phyloP scores from a whole-genome alignment of 2,329 filamentous ascomycete genomes.

The Ceratocystis smalleyi region DNA sequence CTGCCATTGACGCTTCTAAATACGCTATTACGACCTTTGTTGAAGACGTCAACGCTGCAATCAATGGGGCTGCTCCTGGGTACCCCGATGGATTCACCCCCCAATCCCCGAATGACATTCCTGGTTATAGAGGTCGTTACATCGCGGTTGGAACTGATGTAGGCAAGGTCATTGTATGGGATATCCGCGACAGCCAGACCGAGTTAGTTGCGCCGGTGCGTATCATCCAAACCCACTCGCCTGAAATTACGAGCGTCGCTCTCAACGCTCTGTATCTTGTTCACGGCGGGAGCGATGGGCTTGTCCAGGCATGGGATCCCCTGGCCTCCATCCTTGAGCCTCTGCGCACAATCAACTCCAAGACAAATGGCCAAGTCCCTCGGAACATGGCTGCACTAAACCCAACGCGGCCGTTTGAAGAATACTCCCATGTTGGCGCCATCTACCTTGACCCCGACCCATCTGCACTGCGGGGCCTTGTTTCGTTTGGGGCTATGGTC shows the following conservation, averaged over 20 bases:
- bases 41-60: conserved; percentile 42
- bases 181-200: conserved; percentile 46
- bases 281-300: conserved; percentile 83
- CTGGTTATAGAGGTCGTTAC: conserved; percentile 69
- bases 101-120: conserved; percentile 41
- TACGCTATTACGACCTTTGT: conserved; percentile 53
- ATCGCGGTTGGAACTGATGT: conserved; percentile 65
- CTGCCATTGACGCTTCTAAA: conserved; percentile 57
- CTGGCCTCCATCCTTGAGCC: conserved; percentile 64
- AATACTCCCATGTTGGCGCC: conserved; percentile 59
- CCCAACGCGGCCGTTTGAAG: conserved; percentile 49
- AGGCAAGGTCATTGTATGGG: conserved; percentile 70
- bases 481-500: conserved; percentile 72
- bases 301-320: conserved; percentile 96
- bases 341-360: conserved; percentile 72
- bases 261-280: conserved; percentile 76
- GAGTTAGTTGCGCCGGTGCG: conserved; percentile 53
- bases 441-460: conserved; percentile 79
- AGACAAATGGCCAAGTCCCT: conserved; percentile 66
- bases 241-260: conserved; percentile 68
- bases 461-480: conserved; percentile 67
- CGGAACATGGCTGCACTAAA: conserved; percentile 46
- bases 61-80: conserved; percentile 6
- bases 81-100: conserved; percentile 2
- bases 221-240: conserved; percentile 77